Evolutionary conservation across 208 protist species (phyloP).

Genomic region (Leishmania gerbilli): DNA sequence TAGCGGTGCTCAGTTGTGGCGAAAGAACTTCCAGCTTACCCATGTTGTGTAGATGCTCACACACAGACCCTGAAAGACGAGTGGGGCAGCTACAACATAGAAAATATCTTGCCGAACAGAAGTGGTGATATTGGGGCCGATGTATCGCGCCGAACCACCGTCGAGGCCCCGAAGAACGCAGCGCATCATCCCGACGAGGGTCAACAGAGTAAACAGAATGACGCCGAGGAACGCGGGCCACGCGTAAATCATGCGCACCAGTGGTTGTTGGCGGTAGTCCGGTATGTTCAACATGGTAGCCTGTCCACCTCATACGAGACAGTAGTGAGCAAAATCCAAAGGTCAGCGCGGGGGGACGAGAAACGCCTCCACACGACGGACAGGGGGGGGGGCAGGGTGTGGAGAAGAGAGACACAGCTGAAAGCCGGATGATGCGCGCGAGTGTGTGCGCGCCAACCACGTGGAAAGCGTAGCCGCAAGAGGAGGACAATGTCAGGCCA

Average conservation of each 20-base stretch:
- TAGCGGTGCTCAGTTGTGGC: slow-evolving; percentile 52
- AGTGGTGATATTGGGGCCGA: slow-evolving; percentile 7
- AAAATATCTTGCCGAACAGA: slow-evolving; percentile 36
- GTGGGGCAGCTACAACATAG: slow-evolving; percentile 30
- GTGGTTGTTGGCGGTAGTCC: slow-evolving; percentile 34
- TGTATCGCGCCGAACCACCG: neutral
- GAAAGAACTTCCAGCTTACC: slow-evolving; percentile 88
- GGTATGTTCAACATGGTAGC: slow-evolving; percentile 8
- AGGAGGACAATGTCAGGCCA: too few relatives aligned
- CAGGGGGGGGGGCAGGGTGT: neutral
- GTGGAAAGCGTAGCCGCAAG: neutral
- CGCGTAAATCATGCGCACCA: slow-evolving; percentile 50
- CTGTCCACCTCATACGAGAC: neutral
- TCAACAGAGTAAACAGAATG: slow-evolving; percentile 39
- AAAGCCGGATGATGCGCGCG: neutral
- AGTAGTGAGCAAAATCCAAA: neutral
- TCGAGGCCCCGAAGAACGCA: slow-evolving; percentile 18
- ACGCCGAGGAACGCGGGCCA: slow-evolving; percentile 57
- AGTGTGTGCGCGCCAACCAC: neutral
- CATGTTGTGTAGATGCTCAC: slow-evolving; percentile 60
- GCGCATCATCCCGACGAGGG: slow-evolving; percentile 16
- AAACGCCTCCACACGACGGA: neutral
- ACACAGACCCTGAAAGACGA: slow-evolving; percentile 37
- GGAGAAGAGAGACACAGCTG: neutral
- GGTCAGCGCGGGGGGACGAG: neutral